Base-by-base conservation (phyloP, 2,329 filamentous ascomycete genomes). In the Colletotrichum sublineola region DNA sequence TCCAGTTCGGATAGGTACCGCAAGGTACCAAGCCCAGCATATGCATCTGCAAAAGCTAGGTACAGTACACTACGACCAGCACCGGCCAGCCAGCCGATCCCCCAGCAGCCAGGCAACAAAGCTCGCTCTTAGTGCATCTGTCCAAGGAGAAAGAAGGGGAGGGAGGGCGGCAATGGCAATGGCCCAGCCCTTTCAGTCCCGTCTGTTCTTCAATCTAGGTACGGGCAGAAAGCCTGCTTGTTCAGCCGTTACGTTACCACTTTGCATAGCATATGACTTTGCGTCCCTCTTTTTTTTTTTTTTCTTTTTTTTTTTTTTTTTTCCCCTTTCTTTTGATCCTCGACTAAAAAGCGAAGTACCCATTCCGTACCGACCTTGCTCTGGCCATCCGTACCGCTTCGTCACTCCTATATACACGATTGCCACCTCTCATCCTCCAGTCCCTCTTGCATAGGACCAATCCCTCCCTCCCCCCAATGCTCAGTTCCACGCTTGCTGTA, bases 211-310 rank as follows among this genome's bases (percentile, higher is more conserved):
- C 44, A 46, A 46, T 50, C 57, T 33, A 5, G 38, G 40, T 11
- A 29, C 6, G 29, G 33, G 40, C 11, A 40, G 46, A 61, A 68
- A 70, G 68, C 48, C 48, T 71, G 71, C 63, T 71, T 58, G 60
- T 40, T 56, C 56, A 44, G 38, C 70, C 48, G 56, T 67, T 58
- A 67, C 48, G 56, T 67, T 58, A 67, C 71, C 67, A 71, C 71
- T 67, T 36, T 71, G 63, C 71, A 58, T 67, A 52, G 62, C 67
- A 67, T 33, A 71, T 53, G 71, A 60, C 56, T 71, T 53, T 70
- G 20, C 36, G 63, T 70, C 67, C 71, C 62, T 71, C 56, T 71
- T 46, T 42, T 46, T 8, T n/a, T 42, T 15, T 42, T 15, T 44
- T 36, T 5, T 36, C n/a, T 8, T n/a, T 42, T 71, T 46, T 42